phyloP scores from a whole-genome alignment of 164 flowering plant species.

The Chimonanthus praecox region DNA sequence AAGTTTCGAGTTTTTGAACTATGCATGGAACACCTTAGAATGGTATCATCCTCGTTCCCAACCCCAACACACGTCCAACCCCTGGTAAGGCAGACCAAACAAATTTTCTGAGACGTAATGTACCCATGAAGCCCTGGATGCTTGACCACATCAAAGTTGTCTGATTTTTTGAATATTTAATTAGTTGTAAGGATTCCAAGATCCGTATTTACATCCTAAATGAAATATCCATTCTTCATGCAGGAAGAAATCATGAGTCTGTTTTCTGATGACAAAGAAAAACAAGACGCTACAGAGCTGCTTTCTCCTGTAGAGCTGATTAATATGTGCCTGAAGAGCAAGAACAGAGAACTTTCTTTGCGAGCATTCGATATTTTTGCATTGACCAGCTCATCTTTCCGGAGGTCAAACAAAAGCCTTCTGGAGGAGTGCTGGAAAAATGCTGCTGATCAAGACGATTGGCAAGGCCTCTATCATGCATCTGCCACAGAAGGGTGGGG shows the following conservation, averaged over 20 bases:
- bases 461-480: slow-evolving; percentile 54
- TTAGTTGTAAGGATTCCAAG: not conserved
- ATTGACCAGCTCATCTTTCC: slow-evolving; percentile 84
- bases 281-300: slow-evolving; percentile 39
- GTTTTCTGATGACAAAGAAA: slow-evolving; percentile 33
- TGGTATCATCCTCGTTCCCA: no score
- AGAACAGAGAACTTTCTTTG: slow-evolving; percentile 46
- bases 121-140: no score
- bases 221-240: slow-evolving; percentile 12
- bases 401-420: slow-evolving; percentile 47
- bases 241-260: slow-evolving; percentile 65
- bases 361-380: slow-evolving; percentile 82
- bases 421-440: slow-evolving; percentile 89
- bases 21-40: no score
- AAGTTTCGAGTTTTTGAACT: no score
- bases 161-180: no score
- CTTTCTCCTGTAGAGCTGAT: slow-evolving; percentile 68
- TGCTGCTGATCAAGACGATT: slow-evolving; percentile 71
- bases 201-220: not conserved
- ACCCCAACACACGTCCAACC: no score
- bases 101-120: no score
- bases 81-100: no score
- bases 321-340: slow-evolving; percentile 52
- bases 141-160: no score
- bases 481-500: slow-evolving; percentile 74